Evolutionary conservation across 1,284 basidiomycete genomes (phyloP).

Genomic region (Malassezia brasiliensis): DNA sequence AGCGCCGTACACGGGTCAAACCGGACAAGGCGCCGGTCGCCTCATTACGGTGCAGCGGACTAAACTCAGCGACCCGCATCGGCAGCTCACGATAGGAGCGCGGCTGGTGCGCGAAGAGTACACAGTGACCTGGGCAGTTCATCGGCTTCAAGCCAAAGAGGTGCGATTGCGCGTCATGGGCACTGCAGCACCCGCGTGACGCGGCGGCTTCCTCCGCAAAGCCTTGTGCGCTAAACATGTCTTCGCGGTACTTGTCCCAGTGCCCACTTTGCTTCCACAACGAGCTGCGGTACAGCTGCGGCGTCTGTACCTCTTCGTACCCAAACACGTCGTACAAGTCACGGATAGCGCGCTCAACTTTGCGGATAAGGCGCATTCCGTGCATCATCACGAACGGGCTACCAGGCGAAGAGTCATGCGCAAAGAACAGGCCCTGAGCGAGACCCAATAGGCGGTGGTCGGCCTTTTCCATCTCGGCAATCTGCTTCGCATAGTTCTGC

Average conservation of each 20-base stretch:
- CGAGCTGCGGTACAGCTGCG: slow-evolving; percentile 39
- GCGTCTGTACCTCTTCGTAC: slow-evolving; percentile 45
- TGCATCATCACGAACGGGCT: slow-evolving; percentile 46
- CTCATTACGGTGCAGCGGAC: slow-evolving; percentile 43
- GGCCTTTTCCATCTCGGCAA: slow-evolving; percentile 14
- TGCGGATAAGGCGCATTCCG: slow-evolving; percentile 38
- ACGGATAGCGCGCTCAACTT: slow-evolving; percentile 41
- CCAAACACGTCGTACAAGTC: slow-evolving; percentile 43
- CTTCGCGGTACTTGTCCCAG: slow-evolving; percentile 48
- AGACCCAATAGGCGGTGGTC: slow-evolving; percentile 37
- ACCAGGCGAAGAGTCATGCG: slow-evolving; percentile 42
- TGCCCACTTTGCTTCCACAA: slow-evolving; percentile 44
- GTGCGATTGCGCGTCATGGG: slow-evolving; percentile 12
- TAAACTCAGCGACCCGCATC: slow-evolving; percentile 41
- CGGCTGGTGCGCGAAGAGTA: slow-evolving; percentile 35
- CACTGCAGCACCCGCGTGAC: slow-evolving; percentile 20
- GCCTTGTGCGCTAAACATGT: slow-evolving; percentile 45
- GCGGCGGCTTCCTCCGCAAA: slow-evolving; percentile 20
- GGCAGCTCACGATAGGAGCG: slow-evolving; percentile 41
- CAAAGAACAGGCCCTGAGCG: slow-evolving; percentile 38
- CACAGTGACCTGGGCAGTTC: slow-evolving; percentile 45
- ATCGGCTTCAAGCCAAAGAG: slow-evolving; percentile 44
- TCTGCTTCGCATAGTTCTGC: slow-evolving; percentile 6
- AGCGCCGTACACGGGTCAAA: slow-evolving; percentile 38
- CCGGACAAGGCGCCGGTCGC: slow-evolving; percentile 37